Base-by-base conservation (phyloP, 2,329 filamentous ascomycete species). In the Ceratocystis variospora region DNA sequence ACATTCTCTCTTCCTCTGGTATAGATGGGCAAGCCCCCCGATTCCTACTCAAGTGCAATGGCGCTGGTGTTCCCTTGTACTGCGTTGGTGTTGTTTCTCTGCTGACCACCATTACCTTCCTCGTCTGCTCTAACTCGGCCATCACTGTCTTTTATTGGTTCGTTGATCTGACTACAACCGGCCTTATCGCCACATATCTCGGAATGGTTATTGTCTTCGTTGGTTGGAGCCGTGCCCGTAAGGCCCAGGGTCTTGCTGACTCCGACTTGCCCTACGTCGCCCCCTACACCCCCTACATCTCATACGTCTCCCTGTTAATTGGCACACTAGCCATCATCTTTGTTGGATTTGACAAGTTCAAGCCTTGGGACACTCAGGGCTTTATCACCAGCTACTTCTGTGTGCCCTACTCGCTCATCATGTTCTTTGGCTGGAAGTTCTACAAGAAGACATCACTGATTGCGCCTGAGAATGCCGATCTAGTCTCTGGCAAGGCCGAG, bases 341-440 rank as follows among this genome's bases (percentile, higher is more conserved):
- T 65, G 79, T 84, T 57, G 81, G 83, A 17, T 84, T 83, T 66
- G 78, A 83, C 67, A 75, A 78, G 25, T 83, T 85, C 69, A 75
- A 77, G 67, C 80, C 81, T 5, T 83, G 78, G 69, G 77, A 73
- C 48, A 74, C 76, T 0, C 74, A 78, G 8, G 55, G 48, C 22
- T 67, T 67, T 25, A 70, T 84, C 63, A 80, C 81, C 1, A 76
- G 76, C 17, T 84, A 84, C 72, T 81, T 83, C 70, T 79, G 76
- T 7, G 74, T 83, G 37, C 77, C 78, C 3, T 82, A 82, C 70
- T 81, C 80, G 64, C 70, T 79, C 46, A 71, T 78, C 4, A 76
- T 90, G 8, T 91, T 83, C 71, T 33, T 87, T 2, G 80, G 79
- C 4, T 90, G 86, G 83, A 91, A 90, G 75, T 7, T 87, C 1